Evolutionary conservation across 345 rosid genomes (phyloP).

Genomic region (Rhodamnia argentea): DNA sequence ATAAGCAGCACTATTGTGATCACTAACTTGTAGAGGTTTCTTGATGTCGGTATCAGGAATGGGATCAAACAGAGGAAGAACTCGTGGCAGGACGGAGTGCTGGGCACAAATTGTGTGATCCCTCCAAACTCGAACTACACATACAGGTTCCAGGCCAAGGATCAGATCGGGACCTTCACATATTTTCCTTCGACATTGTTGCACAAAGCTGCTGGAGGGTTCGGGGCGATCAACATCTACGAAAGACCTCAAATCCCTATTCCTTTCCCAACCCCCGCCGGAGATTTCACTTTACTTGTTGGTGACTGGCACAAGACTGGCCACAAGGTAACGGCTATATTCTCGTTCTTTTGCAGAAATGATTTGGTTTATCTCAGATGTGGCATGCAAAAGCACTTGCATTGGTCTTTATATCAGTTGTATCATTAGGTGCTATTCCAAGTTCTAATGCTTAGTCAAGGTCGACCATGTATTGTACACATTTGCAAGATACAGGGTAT

Average conservation of each 20-base stretch:
- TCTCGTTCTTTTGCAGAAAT: background rate
- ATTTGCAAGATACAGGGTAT: background rate
- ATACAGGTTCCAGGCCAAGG: slow-evolving; percentile 29
- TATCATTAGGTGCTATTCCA: background rate
- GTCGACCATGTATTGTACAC: background rate
- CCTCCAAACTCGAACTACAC: slow-evolving; percentile 27
- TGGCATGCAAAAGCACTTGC: background rate
- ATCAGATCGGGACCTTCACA: slow-evolving; percentile 29
- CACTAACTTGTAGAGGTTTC: background rate
- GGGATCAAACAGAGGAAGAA: slow-evolving; percentile 37
- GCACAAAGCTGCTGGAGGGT: slow-evolving; percentile 37
- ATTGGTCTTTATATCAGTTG: background rate
- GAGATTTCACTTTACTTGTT: slow-evolving; percentile 53
- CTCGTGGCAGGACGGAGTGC: slow-evolving; percentile 47
- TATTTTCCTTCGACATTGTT: slow-evolving; percentile 28
- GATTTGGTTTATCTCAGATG: background rate
- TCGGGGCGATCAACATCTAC: slow-evolving; percentile 42
- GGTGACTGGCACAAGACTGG: slow-evolving; percentile 50
- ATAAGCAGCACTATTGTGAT: background rate
- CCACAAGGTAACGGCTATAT: slow-evolving; percentile 14
- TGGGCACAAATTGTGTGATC: slow-evolving; percentile 33
- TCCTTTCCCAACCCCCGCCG: slow-evolving; percentile 41
- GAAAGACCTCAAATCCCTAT: slow-evolving; percentile 47
- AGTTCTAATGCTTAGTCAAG: background rate
- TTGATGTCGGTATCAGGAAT: slow-evolving; percentile 17